phyloP scores from a whole-genome alignment of 257 asterid species.

The Solanum piurae region DNA sequence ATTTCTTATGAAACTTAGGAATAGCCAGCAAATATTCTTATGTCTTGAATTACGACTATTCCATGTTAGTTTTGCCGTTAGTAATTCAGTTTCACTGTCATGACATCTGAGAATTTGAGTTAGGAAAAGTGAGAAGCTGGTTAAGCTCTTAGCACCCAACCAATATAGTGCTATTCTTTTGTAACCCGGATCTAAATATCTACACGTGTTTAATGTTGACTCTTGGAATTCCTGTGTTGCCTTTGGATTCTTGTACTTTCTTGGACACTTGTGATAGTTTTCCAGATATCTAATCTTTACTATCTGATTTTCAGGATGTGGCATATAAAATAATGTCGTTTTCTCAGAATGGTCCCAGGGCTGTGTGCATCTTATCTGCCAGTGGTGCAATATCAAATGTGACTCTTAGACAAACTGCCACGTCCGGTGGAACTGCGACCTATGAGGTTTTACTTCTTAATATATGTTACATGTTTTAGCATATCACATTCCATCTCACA shows the following conservation, averaged over 20 bases:
- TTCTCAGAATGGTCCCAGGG: conserved; percentile 5
- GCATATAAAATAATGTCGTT: background rate
- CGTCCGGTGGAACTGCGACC: background rate
- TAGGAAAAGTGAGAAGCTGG: background rate
- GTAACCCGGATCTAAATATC: background rate
- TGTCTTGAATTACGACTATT: background rate
- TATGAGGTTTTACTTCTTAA: background rate
- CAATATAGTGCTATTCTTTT: background rate
- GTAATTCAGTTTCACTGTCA: background rate
- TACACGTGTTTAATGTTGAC: background rate
- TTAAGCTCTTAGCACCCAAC: background rate
- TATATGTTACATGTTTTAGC: background rate
- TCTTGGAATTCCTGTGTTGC: background rate
- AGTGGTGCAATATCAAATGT: background rate
- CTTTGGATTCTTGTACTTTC: background rate
- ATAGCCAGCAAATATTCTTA: background rate
- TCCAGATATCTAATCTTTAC: background rate
- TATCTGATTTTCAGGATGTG: background rate
- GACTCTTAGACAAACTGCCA: background rate
- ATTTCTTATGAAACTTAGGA: background rate
- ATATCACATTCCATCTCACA: background rate
- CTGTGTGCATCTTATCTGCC: background rate
- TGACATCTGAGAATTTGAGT: background rate
- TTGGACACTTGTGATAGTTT: background rate
- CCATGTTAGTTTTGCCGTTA: background rate